Evolutionary conservation across 805 yeast species (phyloP).

Genomic region (Hanseniaspora lachancei): DNA sequence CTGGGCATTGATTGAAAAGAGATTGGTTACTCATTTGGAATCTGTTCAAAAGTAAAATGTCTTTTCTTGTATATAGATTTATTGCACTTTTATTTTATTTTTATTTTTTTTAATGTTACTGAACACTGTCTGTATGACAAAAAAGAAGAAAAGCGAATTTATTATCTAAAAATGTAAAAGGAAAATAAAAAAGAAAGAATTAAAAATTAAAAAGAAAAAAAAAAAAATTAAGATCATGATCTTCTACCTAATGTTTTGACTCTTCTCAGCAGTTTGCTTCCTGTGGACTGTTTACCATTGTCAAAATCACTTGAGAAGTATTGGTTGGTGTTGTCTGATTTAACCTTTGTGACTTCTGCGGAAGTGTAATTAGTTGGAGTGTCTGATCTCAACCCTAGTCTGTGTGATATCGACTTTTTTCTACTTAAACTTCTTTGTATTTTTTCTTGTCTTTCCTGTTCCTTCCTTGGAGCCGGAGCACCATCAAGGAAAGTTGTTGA

Average conservation of each 20-base stretch:
- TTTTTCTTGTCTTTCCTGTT: constrained; percentile 24
- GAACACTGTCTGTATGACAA: too few relatives aligned
- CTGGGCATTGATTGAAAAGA: constrained; percentile 53
- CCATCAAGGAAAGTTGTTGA: constrained; percentile 89
- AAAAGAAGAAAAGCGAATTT: too few relatives aligned
- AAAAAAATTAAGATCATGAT: constrained; percentile 8
- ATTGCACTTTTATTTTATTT: too few relatives aligned
- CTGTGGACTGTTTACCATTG: constrained; percentile 21
- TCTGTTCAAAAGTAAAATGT: background rate
- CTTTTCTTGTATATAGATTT: constrained; percentile 1
- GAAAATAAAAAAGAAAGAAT: too few relatives aligned
- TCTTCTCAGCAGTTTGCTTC: constrained; percentile 59
- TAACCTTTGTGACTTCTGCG: constrained; percentile 9
- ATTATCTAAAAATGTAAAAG: too few relatives aligned
- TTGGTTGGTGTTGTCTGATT: background rate
- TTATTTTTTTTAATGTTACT: too few relatives aligned
- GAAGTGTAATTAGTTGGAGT: constrained; percentile 13
- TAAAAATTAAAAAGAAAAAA: background rate
- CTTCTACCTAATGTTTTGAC: constrained; percentile 67
- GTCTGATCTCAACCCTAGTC: constrained; percentile 31
- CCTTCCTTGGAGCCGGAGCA: constrained; percentile 65
- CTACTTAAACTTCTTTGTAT: constrained; percentile 41
- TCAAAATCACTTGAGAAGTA: constrained; percentile 14
- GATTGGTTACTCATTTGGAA: constrained; percentile 22
- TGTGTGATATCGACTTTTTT: constrained; percentile 70